Percentiles rank a stretch among this genome's conserved stretches.
phyloP scores from a whole-genome alignment of 768 basidiomycete species.

The Russula compacta region DNA sequence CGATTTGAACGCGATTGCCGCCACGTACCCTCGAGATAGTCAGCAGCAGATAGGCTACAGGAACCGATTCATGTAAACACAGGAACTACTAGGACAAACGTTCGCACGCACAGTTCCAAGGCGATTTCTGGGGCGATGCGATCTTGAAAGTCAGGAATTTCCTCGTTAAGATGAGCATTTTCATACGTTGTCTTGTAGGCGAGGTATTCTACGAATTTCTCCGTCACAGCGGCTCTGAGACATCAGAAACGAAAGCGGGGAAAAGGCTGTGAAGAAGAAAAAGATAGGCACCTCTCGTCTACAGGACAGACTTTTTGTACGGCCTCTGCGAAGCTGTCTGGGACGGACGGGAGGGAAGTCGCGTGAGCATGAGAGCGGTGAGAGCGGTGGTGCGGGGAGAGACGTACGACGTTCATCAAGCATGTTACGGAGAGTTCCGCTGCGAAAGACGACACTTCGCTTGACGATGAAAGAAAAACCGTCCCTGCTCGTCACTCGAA shows the following conservation, averaged over 20 bases:
- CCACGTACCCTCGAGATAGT: slow-evolving; percentile 53
- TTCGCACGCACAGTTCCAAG: slow-evolving; percentile 67
- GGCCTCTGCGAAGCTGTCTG: slow-evolving; percentile 71
- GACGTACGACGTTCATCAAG: slow-evolving; percentile 58
- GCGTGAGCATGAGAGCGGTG: slow-evolving; percentile 2
- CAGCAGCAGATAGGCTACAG: slow-evolving; percentile 48
- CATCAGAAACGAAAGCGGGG: background rate
- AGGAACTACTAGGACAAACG: background rate
- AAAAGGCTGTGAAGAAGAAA: background rate
- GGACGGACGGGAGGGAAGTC: background rate
- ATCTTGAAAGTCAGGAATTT: slow-evolving; percentile 77
- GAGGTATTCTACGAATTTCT: slow-evolving; percentile 88
- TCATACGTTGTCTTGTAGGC: slow-evolving; percentile 75
- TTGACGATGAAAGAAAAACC: slow-evolving; percentile 75
- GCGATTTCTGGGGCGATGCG: slow-evolving; percentile 82
- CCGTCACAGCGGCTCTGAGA: slow-evolving; percentile 53
- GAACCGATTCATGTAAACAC: background rate
- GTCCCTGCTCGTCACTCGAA: slow-evolving; percentile 66
- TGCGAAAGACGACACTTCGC: slow-evolving; percentile 64
- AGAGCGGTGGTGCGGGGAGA: slow-evolving; percentile 10
- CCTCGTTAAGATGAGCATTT: slow-evolving; percentile 60
- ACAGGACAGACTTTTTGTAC: slow-evolving; percentile 59
- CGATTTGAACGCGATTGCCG: background rate
- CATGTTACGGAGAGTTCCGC: slow-evolving; percentile 77
- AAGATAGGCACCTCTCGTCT: slow-evolving; percentile 50